A percentile compares a stretch with the other conserved stretches of the same genome.
Conservation (phyloP, 2,329 filamentous ascomycete species). For the Aureobasidium sp. region DNA sequence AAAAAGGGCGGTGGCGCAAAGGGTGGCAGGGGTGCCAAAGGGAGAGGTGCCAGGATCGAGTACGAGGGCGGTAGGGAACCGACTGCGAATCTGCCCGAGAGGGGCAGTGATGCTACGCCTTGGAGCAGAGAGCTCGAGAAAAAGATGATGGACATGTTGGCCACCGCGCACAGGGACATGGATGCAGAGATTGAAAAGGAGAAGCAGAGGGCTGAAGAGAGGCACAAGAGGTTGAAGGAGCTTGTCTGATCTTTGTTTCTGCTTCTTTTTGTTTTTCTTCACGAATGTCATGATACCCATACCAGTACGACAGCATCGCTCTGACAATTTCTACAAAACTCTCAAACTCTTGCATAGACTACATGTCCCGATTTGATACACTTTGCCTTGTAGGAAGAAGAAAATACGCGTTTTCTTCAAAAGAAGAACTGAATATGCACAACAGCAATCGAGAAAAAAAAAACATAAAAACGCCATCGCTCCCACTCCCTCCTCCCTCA, state of each 20-base stretch:
- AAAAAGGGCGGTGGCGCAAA: conserved; percentile 53
- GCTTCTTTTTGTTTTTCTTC: background rate
- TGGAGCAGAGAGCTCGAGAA: conserved; percentile 19
- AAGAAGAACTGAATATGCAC: too few species aligned
- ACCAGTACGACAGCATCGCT: background rate
- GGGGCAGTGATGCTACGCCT: conserved; percentile 53
- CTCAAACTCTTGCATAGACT: too few species aligned
- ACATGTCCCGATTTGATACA: background rate
- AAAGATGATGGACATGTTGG: conserved; percentile 19
- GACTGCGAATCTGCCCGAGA: conserved; percentile 67
- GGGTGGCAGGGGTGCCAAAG: conserved; percentile 50
- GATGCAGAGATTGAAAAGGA: conserved; percentile 19
- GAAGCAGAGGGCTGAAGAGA: conserved; percentile 16
- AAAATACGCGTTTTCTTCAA: too few species aligned
- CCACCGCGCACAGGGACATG: conserved; percentile 19
- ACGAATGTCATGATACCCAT: conserved; percentile 10
- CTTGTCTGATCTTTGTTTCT: background rate
- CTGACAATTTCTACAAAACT: background rate
- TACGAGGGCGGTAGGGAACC: conserved; percentile 51
- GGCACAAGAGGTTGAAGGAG: conserved; percentile 17
- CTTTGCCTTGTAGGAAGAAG: background rate
- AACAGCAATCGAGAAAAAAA: background rate
- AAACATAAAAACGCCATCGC: background rate
- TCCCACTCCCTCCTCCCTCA: too few species aligned
- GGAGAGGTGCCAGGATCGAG: conserved; percentile 44